Conservation (phyloP, 495 filamentous ascomycete species). For the Neurospora sp. region DNA sequence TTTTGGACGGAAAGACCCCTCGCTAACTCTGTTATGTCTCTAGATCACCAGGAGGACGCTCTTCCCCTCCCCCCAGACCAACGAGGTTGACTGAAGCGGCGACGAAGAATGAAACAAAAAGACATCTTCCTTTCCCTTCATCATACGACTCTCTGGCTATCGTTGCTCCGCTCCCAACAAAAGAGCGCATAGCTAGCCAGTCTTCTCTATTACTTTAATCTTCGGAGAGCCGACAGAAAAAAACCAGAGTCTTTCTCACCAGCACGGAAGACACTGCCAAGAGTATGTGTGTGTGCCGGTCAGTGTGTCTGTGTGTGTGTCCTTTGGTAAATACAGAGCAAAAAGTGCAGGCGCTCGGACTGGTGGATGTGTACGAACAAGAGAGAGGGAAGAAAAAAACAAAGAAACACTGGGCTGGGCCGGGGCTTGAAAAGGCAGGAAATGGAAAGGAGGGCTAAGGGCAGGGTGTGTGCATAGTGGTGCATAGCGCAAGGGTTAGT, state of each 20-base stretch:
- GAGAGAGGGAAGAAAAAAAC: conserved; percentile 5
- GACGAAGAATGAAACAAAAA: not conserved
- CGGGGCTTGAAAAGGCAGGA: not conserved
- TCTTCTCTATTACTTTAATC: conserved; percentile 13
- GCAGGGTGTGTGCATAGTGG: not conserved
- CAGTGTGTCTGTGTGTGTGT: conserved; percentile 4
- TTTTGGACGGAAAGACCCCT: not conserved
- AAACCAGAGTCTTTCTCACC: not conserved
- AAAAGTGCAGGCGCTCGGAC: not conserved
- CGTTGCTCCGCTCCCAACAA: not conserved
- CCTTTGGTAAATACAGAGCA: not conserved
- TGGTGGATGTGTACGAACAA: conserved; percentile 17
- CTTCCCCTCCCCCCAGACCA: conserved; percentile 13
- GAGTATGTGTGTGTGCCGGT: not conserved
- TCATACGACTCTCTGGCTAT: not conserved
- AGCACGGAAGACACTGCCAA: not conserved
- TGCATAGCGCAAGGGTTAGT: conserved; percentile 20
- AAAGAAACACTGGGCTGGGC: not conserved
- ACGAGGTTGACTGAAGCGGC: not conserved
- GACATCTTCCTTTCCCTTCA: not conserved
- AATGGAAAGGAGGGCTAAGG: not conserved
- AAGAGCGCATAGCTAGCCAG: not conserved
- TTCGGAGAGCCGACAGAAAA: conserved; percentile 5
- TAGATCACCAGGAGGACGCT: conserved; percentile 24
- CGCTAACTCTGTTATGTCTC: not conserved